phyloP scores from a whole-genome alignment of 2,329 filamentous ascomycete species.

The Microcyclospora tardicrescens region DNA sequence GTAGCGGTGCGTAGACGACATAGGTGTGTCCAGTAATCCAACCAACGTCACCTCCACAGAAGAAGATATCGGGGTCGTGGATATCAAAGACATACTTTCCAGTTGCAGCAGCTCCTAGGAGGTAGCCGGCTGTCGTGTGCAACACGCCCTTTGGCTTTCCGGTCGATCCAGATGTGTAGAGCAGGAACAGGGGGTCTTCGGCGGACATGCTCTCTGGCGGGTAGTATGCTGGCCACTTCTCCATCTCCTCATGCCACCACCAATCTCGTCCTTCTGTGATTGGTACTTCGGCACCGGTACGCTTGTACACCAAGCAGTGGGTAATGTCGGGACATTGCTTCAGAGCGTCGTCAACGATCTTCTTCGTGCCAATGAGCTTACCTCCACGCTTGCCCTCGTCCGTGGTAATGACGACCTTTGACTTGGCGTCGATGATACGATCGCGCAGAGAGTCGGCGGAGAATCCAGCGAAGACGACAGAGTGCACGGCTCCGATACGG shows the following conservation, averaged over 20 bases:
- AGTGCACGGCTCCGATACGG: conserved; percentile 91
- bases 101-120: conserved; percentile 84
- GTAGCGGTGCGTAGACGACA: conserved; percentile 87
- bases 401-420: conserved; percentile 88
- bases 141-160: conserved; percentile 98
- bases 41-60: conserved; percentile 95
- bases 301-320: conserved; percentile 83
- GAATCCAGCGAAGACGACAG: conserved; percentile 95
- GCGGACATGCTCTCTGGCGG: conserved; percentile 79
- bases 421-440: conserved; percentile 80
- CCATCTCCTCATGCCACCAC: conserved; percentile 98
- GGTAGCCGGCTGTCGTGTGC: conserved; percentile 92
- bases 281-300: conserved; percentile 83
- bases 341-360: conserved; percentile 94
- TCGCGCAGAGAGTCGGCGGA: conserved; percentile 92
- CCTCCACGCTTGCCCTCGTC: conserved; percentile 97
- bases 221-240: conserved; percentile 91
- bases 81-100: conserved; percentile 99
- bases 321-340: conserved; percentile 87
- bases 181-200: conserved; percentile 91
- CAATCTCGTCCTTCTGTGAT: conserved; percentile 79
- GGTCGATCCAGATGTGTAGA: conserved; percentile 96
- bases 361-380: conserved; percentile 95
- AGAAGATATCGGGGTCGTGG: conserved; percentile 83
- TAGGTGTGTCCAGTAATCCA: conserved; percentile 99